Evolutionary conservation across 176 grass and related monocot species (phyloP).

Genomic region (Avena insularis): DNA sequence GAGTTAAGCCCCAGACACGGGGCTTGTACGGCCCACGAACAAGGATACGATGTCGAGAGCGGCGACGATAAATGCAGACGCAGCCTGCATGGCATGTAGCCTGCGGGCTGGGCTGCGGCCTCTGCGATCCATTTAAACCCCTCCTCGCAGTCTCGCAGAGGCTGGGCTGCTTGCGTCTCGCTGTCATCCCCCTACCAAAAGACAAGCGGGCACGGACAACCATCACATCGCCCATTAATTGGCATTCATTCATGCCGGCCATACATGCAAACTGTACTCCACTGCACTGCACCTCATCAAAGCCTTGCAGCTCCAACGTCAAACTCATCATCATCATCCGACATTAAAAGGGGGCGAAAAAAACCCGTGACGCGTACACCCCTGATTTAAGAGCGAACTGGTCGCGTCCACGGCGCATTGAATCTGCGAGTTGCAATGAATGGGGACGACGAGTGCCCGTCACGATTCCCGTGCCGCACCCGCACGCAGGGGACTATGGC

Average conservation of each 20-base stretch:
- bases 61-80: too few relatives aligned
- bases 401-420: neutral
- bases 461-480: neutral
- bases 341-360: conserved; percentile 23
- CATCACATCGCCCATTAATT: conserved; percentile 42
- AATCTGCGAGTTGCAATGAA: neutral
- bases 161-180: neutral
- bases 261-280: neutral
- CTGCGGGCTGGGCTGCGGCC: too few relatives aligned
- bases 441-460: neutral
- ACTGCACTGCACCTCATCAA: neutral
- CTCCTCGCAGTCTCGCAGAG: too few relatives aligned
- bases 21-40: too few relatives aligned
- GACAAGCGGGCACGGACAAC: conserved; percentile 44
- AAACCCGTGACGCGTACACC: neutral
- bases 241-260: conserved; percentile 38
- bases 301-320: conserved; percentile 32
- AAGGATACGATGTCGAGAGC: too few relatives aligned
- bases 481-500: too few relatives aligned
- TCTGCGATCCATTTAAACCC: too few relatives aligned
- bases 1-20: too few relatives aligned
- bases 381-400: neutral
- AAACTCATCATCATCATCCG: neutral
- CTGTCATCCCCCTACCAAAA: neutral
- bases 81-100: too few relatives aligned